Evolutionary conservation across 2,329 filamentous ascomycete species (phyloP), one percentile per base, ranked within the genome.

Genomic region (Mycosphaerella sp.): DNA sequence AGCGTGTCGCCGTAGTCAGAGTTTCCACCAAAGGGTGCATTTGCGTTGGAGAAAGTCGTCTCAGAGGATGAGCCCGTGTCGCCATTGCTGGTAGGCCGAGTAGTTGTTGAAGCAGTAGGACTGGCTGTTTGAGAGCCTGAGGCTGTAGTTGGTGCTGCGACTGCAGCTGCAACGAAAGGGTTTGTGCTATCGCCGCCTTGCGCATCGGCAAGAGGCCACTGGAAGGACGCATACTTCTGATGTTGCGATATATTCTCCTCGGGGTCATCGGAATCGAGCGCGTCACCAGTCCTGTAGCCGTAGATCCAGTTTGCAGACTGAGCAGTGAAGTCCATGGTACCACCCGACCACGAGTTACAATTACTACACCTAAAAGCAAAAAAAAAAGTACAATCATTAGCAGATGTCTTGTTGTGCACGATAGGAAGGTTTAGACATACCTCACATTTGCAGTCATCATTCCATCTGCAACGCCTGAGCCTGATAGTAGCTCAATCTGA

Each of bases 401-500:
- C 21, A 25, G 21, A 25, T 25, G 21, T 6, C 21, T 25, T 1
- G 21, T 25, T 5, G 21, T 25, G 21, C 7, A 25, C 21, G 21
- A 25, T 25, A 25, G 21, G 5, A 25, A 6, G 6, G 21, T 5
- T 25, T 3, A 25, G 7, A 25, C 21, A 25, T 25, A 25, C 21
- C 67, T 72, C 17, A 82, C 69, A 59, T 81, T 81, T 13, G 78
- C 79, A 17, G 71, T 72, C 75, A 82, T 79, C 14, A 71, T 68
- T 16, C 74, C 74, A 58, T 76, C 69, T 4, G 66, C 62, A 4
- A 81, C 75, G 2, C 79, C 77, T 2, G 75, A 76, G 3, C 79
- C 79, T 39, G 73, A 75, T 0, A 82, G 68, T 2, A 81, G 58
- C 10, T 71, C 72, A 14, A 78, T 67, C 47, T 76, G 57, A 1